A percentile compares a stretch with the other conserved stretches of the same genome.
These are phyloP conservation scores for Talaromyces pinophilus DNA, from an alignment of 2,329 filamentous ascomycete species.

Conservation along the genomic window DNA sequence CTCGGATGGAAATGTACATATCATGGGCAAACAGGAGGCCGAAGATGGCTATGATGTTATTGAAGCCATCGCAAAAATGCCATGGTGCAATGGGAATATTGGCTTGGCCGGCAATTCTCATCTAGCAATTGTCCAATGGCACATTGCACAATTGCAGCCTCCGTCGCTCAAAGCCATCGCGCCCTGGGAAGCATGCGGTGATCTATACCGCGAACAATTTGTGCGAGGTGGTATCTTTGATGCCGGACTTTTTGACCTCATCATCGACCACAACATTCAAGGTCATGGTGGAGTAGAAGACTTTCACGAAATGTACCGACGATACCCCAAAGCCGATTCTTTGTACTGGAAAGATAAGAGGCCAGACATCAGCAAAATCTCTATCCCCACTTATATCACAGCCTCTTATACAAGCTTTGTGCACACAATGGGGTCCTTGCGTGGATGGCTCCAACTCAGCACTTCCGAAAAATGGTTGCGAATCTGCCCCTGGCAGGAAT, in stretches of 20 bases:
- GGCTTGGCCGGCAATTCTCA: background rate
- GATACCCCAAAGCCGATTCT: background rate
- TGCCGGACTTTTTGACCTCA: background rate
- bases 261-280: background rate
- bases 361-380: background rate
- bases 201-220: slow-evolving; percentile 7
- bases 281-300: background rate
- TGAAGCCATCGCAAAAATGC: background rate
- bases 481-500: slow-evolving; percentile 6
- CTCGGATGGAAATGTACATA: slow-evolving; percentile 33
- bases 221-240: background rate
- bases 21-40: slow-evolving; percentile 43
- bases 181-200: slow-evolving; percentile 40
- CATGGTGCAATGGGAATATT: background rate
- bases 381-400: background rate
- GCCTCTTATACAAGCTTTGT: background rate
- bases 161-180: slow-evolving; percentile 42
- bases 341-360: background rate
- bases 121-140: slow-evolving; percentile 34
- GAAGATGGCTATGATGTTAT: slow-evolving; percentile 27
- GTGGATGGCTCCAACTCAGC: background rate
- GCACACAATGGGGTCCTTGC: background rate
- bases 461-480: slow-evolving; percentile 7
- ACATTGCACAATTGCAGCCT: slow-evolving; percentile 41
- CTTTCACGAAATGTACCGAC: background rate